Base-by-base conservation (phyloP, 805 yeast genomes). In the Spathaspora arborariae region DNA sequence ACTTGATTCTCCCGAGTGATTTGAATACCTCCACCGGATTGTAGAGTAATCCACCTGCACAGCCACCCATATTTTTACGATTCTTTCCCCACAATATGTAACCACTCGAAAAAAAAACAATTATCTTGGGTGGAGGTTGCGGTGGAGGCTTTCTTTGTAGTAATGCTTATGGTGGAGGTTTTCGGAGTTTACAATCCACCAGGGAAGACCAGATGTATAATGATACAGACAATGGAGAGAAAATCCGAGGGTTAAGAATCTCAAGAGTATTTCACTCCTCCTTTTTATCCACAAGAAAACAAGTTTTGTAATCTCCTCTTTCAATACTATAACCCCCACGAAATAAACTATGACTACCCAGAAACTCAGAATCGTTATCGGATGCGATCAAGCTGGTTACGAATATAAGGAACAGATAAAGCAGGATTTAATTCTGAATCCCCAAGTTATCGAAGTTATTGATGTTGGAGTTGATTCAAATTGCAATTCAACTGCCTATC, bases 331-430 rank as follows among this genome's bases (percentile, higher is more conserved):
- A n/a, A n/a, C n/a, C n/a, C n/a, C n/a, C n/a, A n/a, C n/a, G n/a
- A n/a, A n/a, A 13, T 30, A 10, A 10, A 30, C 27, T 3, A 39
- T 39, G 41, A 39, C 33, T 22, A 16, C 21, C 15, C 39, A 24
- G 26, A 45, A 38, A 41, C 51, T 54, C 50, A 63, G 58, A 49
- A 56, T 73, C 16, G 63, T 70, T 5, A 56, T 73, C 37, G 78
- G 76, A 2, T 55, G 72, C 51, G 78, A 73, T 56, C 68, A 67
- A 42, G 78, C 78, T 5, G 78, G 78, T 11, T 68, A 56, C 44
- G 74, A 66, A 42, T 73, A 73, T 57, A 73, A 73, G 50, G 66
- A 67, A 44, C 60, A 59, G 35, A 58, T 73, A 47, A 59, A 65
- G 45, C 52, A 59, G 37, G 75, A 69, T 42, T 61, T 73, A 16